Evolutionary conservation across 2,329 filamentous ascomycete species (phyloP), one percentile per base, ranked within the genome.

Genomic region (Leptographium galeiforme): DNA sequence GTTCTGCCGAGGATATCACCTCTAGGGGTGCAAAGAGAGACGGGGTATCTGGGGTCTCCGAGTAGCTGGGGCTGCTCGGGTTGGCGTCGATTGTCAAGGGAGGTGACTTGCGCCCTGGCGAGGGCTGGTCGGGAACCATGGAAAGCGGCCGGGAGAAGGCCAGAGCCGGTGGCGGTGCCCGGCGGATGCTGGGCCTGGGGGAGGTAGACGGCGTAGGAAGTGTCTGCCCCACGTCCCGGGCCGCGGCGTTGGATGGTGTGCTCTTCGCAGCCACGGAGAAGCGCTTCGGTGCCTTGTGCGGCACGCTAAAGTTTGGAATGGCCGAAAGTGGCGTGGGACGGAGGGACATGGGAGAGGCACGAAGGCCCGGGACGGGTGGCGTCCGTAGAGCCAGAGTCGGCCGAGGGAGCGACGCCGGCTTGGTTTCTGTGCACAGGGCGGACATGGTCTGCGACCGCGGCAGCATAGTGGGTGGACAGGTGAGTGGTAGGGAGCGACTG

Each of bases 231-330:
- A 49, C 19, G 25, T 25, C n/a, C 10, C 25, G 14, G 13, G 43
- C 30, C 14, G 41, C 16, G 32, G 49, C 11, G 2, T 16, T 14
- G 2, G 32, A 12, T 12, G n/a, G 3, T 8, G 40, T 50, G n/a
- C 59, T 53, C 58, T 64, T 69, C 45, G 32, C 33, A 4, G 66
- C 59, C 7, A 69, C 62, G 1, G 74, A 76, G 48, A 70, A 74
- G 2, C 76, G 72, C 55, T 71, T 72, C 53, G 63, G 68, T 0
- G 69, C 69, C 1, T 66, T 63, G 36, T 76, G 69, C 12, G 76
- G 73, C 6, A 77, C 70, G 57, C 75, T 79, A 58, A 79, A 79
- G 59, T 78, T 79, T 2, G 73, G 72, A 4, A 74, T 67, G 11
- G 64, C 63, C 32, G 62, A 44, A n/a, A 46, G 38, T 6, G 36